Evolutionary conservation across 305 asterid genomes (phyloP), one percentile per base, ranked within the genome.

Genomic region (Fraxinus nigra): DNA sequence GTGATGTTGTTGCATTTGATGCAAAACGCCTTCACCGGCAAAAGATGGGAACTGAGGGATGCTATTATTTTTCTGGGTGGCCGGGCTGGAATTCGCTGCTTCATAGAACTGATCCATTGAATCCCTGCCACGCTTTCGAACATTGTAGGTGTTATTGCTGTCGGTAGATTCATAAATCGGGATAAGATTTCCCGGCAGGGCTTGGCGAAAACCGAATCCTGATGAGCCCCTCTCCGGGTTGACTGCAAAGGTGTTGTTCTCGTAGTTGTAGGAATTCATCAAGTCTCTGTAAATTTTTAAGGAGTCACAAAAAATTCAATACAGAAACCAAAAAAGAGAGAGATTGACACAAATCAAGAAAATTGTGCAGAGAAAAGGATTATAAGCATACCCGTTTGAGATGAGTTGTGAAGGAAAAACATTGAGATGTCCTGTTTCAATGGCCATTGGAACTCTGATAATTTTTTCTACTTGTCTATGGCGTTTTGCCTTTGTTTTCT

Each of bases 391-490:
- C 93, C 92, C 85, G 85, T 85, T 84, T 13, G 76, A 86, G 34
- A 88, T 75, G 88, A 89, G 85, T 22, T 89, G 94, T 0, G 88
- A 74, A 20, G 91, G 81, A 13, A 90, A 87, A 33, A 85, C 90
- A 83, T 91, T 85, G 80, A 84, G 87, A 86, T 89, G 92, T 81
- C 82, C 89, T 10, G 97, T 90, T 82, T 91, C 97, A 82, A 91
- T 89, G 3, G 98, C 92, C 98, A 93, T 93, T 37, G 56, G 37
- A 78, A 38, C 3, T 51, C 61, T 51, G 22, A 51, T 51, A 51
- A 4, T 43, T 48, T 48, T 48, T 4, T 48, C 22, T 48, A 13
- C 56, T 28, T 13, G 7, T n/a, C 72, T 30, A 28, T 4, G 61
- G 61, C 20, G 61, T 48, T 48, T 10, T 69, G 40, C 38, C 37